Conservation (phyloP, 2,329 filamentous ascomycete species). For the Botrytis byssoidea region DNA sequence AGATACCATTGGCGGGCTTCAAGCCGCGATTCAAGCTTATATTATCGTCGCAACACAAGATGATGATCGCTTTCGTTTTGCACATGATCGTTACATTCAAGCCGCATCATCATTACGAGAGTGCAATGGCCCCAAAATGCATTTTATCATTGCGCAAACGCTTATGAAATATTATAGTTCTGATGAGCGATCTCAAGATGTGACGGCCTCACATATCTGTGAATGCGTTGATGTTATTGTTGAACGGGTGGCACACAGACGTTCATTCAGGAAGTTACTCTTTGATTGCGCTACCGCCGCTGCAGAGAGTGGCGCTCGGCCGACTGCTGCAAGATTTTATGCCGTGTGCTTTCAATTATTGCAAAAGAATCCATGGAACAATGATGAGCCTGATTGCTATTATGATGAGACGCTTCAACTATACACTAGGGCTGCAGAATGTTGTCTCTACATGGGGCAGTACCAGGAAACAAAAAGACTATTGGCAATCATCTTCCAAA, state of each 20-base stretch:
- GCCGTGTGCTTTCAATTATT: conserved; percentile 73
- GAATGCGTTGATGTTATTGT: conserved; percentile 75
- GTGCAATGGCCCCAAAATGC: conserved; percentile 74
- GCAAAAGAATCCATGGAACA: conserved; percentile 75
- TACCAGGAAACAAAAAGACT: conserved; percentile 64
- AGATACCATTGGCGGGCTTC: conserved; percentile 75
- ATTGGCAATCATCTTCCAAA: conserved; percentile 66
- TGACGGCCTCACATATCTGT: conserved; percentile 78
- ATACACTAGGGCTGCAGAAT: conserved; percentile 77
- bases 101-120: conserved; percentile 70
- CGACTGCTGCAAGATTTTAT: conserved; percentile 81
- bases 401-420: conserved; percentile 85
- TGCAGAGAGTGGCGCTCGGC: conserved; percentile 76
- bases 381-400: conserved; percentile 66
- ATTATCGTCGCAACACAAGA: conserved; percentile 78
- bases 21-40: conserved; percentile 75
- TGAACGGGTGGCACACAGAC: conserved; percentile 56
- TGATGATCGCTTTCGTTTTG: conserved; percentile 84
- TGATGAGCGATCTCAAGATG: conserved; percentile 65
- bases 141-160: conserved; percentile 81
- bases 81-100: conserved; percentile 82
- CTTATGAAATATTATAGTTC: conserved; percentile 69
- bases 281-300: conserved; percentile 76
- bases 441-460: conserved; percentile 75
- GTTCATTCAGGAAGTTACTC: conserved; percentile 67